phyloP scores from a whole-genome alignment of 2,329 filamentous ascomycete species.

The Davidsoniella australis region DNA sequence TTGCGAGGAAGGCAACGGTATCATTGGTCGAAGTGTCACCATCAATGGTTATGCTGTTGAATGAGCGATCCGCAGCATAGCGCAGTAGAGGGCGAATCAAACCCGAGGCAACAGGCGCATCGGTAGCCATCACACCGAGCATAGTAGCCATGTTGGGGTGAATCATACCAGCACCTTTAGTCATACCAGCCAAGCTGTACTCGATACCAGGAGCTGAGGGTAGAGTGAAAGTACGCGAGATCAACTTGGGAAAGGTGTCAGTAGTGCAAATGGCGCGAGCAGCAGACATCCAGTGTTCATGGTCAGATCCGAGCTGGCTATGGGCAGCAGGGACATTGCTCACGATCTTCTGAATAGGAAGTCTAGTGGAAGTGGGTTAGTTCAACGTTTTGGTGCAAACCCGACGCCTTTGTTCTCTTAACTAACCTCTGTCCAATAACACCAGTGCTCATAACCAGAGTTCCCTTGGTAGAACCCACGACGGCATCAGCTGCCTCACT shows the following conservation, averaged over 20 bases:
- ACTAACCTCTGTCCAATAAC: conserved; percentile 79
- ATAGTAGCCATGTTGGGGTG: conserved; percentile 98
- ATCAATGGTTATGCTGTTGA: conserved; percentile 94
- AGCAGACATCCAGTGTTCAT: conserved; percentile 72
- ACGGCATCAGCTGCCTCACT: conserved; percentile 55
- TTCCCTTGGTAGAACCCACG: conserved; percentile 34
- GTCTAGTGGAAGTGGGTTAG: conserved; percentile 25
- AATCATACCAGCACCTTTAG: conserved; percentile 98
- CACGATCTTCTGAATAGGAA: conserved; percentile 84
- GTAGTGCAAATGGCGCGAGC: conserved; percentile 94
- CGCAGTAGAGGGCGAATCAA: conserved; percentile 55
- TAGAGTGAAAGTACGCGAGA: conserved; percentile 68
- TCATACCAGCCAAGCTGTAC: conserved; percentile 84
- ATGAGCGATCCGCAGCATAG: conserved; percentile 63
- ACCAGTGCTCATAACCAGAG: conserved; percentile 96
- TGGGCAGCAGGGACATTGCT: conserved; percentile 64
- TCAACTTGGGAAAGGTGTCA: conserved; percentile 92
- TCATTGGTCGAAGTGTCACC: conserved; percentile 97
- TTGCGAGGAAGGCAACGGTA: conserved; percentile 85
- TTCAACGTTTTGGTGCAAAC: neutral
- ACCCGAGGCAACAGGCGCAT: conserved; percentile 57
- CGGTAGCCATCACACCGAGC: conserved; percentile 79
- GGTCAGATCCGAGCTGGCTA: conserved; percentile 51
- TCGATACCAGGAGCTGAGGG: conserved; percentile 51
- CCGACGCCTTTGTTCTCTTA: neutral